Base-by-base conservation (phyloP, 2,329 filamentous ascomycete species). In the Colletotrichum chlorophyti region DNA sequence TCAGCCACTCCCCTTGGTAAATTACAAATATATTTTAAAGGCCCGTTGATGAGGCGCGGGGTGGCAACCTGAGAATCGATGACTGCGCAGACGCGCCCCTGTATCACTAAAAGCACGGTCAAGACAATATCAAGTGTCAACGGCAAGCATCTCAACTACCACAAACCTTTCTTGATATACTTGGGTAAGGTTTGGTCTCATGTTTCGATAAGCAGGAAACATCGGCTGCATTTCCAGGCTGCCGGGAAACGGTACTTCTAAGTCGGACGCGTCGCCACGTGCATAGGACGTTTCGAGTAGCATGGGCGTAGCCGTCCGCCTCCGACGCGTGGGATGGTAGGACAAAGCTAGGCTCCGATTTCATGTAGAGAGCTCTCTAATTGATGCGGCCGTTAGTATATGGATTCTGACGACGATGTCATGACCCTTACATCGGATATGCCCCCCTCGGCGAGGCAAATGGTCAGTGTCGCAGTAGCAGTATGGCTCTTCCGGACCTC, bases 381-480 rank as follows among this genome's bases (percentile, higher is more conserved):
- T 19, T 43, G 42, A 32, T 54, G 55, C 19, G 50, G 43, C 38
- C 43, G 32, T 31, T n/a, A n/a, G 19, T 34, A 34, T 21, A 19
- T 19, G 34, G 12, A 57, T 26, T 57, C 51, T 37, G 57, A 60
- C 43, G 45, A 50, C 35, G 14, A 27, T 38, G 29, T 32, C 45
- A 23, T 38, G 21, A 21, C 26, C 37, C 26, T 32, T 23, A 37
- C 29, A 23, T 40, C 43, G 38, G 38, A 50, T 38, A 45, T 40
- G 32, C 27, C 32, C 38, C 29, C 19, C 37, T 54, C 37, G 50
- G 55, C 42, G 29, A 55, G 29, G 55, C 51, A 60, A 43, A 55
- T 41, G 38, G 27, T 15, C 27, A 21, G 37, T 23, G 57, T 50
- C 23, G 52, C 57, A 41, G 43, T 32, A 32, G 17, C 38, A 45